phyloP scores from a whole-genome alignment of 2,329 filamentous ascomycete genomes.

The Fusarium pseudocircinatum region DNA sequence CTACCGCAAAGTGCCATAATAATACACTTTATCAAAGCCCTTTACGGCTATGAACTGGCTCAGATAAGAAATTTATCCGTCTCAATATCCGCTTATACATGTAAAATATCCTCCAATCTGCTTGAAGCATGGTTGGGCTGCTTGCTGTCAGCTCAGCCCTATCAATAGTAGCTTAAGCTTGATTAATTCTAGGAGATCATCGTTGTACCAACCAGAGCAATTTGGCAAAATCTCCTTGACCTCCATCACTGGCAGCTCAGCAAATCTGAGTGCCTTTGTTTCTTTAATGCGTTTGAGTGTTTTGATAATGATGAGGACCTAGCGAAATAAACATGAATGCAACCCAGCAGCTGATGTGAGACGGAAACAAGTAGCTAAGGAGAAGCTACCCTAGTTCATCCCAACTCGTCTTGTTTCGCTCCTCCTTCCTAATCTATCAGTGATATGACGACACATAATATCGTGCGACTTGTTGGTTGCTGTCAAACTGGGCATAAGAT shows the following conservation, averaged over 20 bases:
- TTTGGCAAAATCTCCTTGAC: background rate
- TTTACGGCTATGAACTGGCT: background rate
- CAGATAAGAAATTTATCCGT: background rate
- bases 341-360: background rate
- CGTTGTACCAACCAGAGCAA: fast-evolving
- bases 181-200: background rate
- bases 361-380: background rate
- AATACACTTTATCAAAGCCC: background rate
- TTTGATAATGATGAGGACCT: background rate
- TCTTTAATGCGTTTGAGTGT: background rate
- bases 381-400: background rate
- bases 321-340: background rate
- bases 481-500: background rate
- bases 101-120: background rate
- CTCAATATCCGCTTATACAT: background rate
- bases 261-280: background rate
- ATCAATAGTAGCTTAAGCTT: background rate
- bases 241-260: background rate
- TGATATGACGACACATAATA: background rate
- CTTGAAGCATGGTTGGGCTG: background rate
- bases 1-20: background rate
- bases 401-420: background rate
- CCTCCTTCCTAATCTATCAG: background rate
- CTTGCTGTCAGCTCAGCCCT: background rate
- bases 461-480: background rate